These are phyloP conservation scores for Castanea crenata DNA, from an alignment of 306 rosid species.

Conservation along the genomic window DNA sequence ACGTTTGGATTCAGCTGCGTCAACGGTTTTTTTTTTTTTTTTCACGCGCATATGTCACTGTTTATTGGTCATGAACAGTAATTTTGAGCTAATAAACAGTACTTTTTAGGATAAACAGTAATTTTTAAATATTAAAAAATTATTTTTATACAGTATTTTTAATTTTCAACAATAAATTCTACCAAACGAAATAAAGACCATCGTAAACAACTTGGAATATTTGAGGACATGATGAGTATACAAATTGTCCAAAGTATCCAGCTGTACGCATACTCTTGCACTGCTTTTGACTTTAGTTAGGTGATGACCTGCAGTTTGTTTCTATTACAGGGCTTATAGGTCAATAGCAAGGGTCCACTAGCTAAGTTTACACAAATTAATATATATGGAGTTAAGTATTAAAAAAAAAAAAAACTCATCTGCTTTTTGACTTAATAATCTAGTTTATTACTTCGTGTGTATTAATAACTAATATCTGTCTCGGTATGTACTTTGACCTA, in stretches of 20 bases:
- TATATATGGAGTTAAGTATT: slow-evolving; percentile 3
- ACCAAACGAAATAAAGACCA: too few species aligned
- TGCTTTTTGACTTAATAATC: slow-evolving; percentile 19
- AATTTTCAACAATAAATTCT: too few species aligned
- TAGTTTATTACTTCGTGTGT: neutral
- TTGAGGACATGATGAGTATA: neutral
- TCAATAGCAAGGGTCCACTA: slow-evolving; percentile 16
- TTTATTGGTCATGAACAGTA: too few species aligned
- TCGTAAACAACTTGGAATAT: neutral
- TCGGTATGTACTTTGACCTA: neutral
- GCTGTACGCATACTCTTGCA: neutral
- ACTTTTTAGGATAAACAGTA: too few species aligned
- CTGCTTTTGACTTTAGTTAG: slow-evolving; percentile 2
- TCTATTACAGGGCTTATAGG: neutral
- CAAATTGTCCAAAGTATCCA: slow-evolving; percentile 22
- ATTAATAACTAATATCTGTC: neutral
- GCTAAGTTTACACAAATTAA: neutral
- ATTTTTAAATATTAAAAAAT: too few species aligned
- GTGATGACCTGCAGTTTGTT: neutral
- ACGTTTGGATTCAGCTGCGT: too few species aligned
- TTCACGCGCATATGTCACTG: too few species aligned
- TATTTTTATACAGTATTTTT: too few species aligned
- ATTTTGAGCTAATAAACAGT: too few species aligned
- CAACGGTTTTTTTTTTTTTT: too few species aligned
- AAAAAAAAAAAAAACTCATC: neutral